phyloP scores from a whole-genome alignment of 305 asterid species.

The Fraxinus latifolia region DNA sequence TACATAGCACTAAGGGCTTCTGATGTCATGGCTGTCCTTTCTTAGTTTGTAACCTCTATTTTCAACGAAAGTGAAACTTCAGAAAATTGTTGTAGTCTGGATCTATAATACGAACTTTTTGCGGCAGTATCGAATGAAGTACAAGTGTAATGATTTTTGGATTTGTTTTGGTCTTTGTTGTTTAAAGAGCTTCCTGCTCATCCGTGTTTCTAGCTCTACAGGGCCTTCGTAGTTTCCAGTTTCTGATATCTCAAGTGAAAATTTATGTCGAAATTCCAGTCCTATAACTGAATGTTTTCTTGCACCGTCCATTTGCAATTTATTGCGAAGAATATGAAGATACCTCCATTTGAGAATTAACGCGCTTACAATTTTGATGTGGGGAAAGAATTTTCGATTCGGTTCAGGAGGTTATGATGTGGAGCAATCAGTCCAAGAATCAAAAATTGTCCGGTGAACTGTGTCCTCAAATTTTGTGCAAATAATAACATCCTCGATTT shows the following conservation, averaged over 20 bases:
- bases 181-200: neutral
- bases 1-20: conserved; percentile 71
- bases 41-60: conserved; percentile 32
- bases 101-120: conserved; percentile 7
- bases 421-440: neutral
- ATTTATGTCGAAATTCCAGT: neutral
- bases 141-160: neutral
- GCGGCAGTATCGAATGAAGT: neutral
- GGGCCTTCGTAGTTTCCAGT: neutral
- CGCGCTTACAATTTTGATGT: neutral
- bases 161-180: neutral
- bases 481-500: neutral
- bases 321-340: neutral
- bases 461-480: neutral
- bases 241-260: neutral
- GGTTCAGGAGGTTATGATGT: neutral
- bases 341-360: neutral
- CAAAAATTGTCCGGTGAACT: neutral
- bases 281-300: neutral
- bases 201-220: neutral
- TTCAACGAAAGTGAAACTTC: neutral
- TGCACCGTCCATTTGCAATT: neutral
- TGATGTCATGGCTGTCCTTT: conserved; percentile 76
- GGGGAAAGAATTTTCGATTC: neutral
- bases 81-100: conserved; percentile 23